These are phyloP conservation scores for Geranium brycei DNA, from an alignment of 345 rosid genomes.

Conservation along the genomic window DNA sequence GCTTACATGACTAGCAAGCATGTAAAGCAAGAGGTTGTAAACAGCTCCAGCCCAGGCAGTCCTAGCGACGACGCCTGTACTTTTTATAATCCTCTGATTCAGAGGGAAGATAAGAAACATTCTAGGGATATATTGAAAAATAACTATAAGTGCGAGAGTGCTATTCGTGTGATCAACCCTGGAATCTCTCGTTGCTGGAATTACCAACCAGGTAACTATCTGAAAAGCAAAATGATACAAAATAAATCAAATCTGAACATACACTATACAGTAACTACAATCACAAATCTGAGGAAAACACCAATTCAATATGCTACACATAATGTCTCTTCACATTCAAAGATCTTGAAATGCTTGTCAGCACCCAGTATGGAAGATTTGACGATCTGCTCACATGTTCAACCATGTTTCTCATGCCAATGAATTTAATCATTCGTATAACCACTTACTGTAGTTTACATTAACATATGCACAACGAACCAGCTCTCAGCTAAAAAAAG, in stretches of 20 bases:
- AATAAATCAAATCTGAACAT: background rate
- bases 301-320: too few species aligned
- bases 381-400: background rate
- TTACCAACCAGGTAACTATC: constrained; percentile 60
- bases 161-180: constrained; percentile 54
- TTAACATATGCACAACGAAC: too few species aligned
- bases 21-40: constrained; percentile 61
- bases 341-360: background rate
- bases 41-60: constrained; percentile 89
- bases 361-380: background rate
- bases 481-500: too few species aligned
- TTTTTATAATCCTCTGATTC: constrained; percentile 54
- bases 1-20: constrained; percentile 72
- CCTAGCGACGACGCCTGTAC: constrained; percentile 55
- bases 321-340: too few species aligned
- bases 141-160: constrained; percentile 58
- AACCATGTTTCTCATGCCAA: background rate
- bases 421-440: background rate
- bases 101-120: constrained; percentile 65
- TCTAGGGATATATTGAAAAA: constrained; percentile 67
- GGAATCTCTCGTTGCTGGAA: constrained; percentile 38
- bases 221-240: constrained; percentile 16
- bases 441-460: background rate
- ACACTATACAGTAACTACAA: background rate
- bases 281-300: background rate